These are phyloP conservation scores for Wallacemonas collosoma DNA, from an alignment of 208 protist species.

Conservation along the genomic window DNA sequence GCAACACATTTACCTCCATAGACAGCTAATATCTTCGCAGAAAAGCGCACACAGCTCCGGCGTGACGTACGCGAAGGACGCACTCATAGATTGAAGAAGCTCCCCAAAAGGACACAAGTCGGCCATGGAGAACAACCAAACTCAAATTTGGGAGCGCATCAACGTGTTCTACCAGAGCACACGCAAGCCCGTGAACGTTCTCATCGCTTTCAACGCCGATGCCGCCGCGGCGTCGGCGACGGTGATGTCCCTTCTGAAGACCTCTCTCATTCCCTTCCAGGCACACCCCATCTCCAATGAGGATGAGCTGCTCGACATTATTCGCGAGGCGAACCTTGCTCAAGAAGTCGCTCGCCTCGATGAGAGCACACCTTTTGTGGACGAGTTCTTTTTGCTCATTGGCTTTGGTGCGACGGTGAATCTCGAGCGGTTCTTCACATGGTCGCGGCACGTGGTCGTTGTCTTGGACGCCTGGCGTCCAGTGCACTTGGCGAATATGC, in stretches of 20 bases:
- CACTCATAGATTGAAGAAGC: too few species aligned
- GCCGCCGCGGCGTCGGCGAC: conserved; percentile 77
- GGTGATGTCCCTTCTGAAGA: conserved; percentile 66
- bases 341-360: conserved; percentile 53
- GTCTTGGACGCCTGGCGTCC: conserved; percentile 82
- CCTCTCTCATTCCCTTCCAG: conserved; percentile 73
- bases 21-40: too few species aligned
- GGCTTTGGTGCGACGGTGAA: conserved; percentile 67
- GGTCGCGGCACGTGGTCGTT: conserved; percentile 69
- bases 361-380: conserved; percentile 23
- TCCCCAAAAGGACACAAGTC: too few species aligned
- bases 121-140: conserved; percentile 22
- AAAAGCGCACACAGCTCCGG: too few species aligned
- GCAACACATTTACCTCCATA: too few species aligned
- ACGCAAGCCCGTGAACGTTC: conserved; percentile 66
- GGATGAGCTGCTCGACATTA: conserved; percentile 50
- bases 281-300: conserved; percentile 77
- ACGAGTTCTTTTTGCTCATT: conserved; percentile 83
- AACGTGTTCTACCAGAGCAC: conserved; percentile 66
- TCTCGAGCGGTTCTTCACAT: conserved; percentile 66
- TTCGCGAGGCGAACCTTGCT: conserved; percentile 56
- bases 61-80: too few species aligned
- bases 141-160: conserved; percentile 63
- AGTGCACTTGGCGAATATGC: conserved; percentile 74
- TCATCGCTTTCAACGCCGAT: conserved; percentile 73